These are phyloP conservation scores for Rosa chinensis DNA, from an alignment of 306 rosid species.

Conservation along the genomic window DNA sequence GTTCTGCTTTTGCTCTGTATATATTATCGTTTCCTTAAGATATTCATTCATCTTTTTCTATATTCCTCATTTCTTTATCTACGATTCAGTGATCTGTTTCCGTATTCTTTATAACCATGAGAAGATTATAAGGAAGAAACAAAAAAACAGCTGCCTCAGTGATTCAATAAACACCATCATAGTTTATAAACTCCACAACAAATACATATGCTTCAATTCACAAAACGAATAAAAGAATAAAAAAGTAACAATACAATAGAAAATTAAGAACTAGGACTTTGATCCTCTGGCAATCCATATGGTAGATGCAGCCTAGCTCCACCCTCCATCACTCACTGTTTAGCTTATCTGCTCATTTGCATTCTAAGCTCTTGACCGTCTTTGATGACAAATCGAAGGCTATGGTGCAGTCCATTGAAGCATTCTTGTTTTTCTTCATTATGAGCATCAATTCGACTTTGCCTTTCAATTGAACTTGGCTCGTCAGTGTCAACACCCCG, in stretches of 20 bases:
- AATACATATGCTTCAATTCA: not conserved
- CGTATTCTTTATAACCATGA: not conserved
- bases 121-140: not conserved
- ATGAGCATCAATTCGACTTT: conserved; percentile 25
- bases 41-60: not conserved
- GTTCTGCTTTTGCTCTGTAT: not conserved
- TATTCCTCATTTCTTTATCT: not conserved
- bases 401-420: conserved; percentile 17
- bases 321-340: not conserved
- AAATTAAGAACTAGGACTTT: not conserved
- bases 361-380: not conserved
- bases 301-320: not conserved
- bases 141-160: not conserved
- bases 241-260: not conserved
- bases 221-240: not conserved
- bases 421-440: conserved; percentile 20
- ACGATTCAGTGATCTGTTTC: not conserved
- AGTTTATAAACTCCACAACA: not conserved
- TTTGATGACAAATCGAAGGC: not conserved
- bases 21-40: not conserved
- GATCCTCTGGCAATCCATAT: not conserved
- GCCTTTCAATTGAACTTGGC: not conserved
- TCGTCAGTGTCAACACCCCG: conserved; percentile 9
- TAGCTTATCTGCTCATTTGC: conserved; percentile 11
- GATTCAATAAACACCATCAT: not conserved